These are phyloP conservation scores for Phaeosphaeria sp. DNA, from an alignment of 2,329 filamentous ascomycete species.

Conservation along the genomic window DNA sequence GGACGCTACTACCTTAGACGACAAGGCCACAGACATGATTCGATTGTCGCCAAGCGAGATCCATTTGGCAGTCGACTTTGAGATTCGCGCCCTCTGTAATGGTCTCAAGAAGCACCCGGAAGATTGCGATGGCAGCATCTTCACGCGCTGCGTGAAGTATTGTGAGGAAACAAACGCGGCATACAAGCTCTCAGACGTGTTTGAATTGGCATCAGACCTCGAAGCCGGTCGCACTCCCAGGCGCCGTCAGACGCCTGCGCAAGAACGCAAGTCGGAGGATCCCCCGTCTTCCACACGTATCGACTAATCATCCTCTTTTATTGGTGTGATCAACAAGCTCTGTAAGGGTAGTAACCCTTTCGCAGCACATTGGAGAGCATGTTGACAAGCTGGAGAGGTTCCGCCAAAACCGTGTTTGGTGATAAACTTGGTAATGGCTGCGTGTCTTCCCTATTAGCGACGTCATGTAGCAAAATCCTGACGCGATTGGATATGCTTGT, in stretches of 20 bases:
- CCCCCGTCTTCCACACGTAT: neutral
- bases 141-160: slow-evolving; percentile 34
- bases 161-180: slow-evolving; percentile 20
- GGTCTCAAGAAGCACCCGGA: slow-evolving; percentile 27
- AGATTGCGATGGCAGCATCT: slow-evolving; percentile 26
- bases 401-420: neutral
- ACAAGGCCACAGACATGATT: slow-evolving; percentile 30
- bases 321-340: neutral
- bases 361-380: neutral
- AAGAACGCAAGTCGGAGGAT: neutral
- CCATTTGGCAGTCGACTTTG: slow-evolving; percentile 12
- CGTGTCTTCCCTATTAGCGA: too few species aligned
- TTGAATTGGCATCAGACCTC: slow-evolving; percentile 18
- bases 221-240: slow-evolving; percentile 3
- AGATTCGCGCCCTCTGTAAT: slow-evolving; percentile 17
- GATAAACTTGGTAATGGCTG: too few species aligned
- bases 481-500: neutral
- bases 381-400: neutral
- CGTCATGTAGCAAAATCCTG: too few species aligned
- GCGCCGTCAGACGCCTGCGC: neutral
- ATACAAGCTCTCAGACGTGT: slow-evolving; percentile 21
- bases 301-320: neutral
- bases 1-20: slow-evolving; percentile 7
- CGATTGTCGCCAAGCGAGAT: slow-evolving; percentile 8
- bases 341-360: neutral